phyloP scores from a whole-genome alignment of 83 land plant species.

The Picea mariana region DNA sequence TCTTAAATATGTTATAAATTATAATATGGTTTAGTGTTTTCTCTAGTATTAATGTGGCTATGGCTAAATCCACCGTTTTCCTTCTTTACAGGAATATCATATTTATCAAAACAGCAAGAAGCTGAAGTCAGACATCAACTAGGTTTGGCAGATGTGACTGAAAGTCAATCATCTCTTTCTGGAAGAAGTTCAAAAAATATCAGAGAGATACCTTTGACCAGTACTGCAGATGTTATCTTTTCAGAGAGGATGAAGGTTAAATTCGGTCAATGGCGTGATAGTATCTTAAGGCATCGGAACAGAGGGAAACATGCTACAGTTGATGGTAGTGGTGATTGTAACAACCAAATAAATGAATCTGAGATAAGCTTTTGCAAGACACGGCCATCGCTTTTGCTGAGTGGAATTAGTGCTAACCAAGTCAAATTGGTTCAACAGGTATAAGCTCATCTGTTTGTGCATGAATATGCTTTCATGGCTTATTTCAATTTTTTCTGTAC shows the following conservation, averaged over 20 bases:
- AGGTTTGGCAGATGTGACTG: conserved; percentile 22
- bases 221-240: conserved; percentile 65
- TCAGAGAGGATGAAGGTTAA: conserved; percentile 60
- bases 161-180: conserved; percentile 10
- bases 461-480: neutral
- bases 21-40: neutral
- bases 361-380: conserved; percentile 53
- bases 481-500: neutral
- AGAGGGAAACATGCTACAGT: neutral
- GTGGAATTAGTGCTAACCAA: conserved; percentile 59
- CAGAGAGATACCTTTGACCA: conserved; percentile 35
- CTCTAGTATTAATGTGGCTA: neutral
- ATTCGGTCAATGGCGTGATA: conserved; percentile 58
- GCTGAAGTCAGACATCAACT: conserved; percentile 45
- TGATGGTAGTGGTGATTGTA: conserved; percentile 23
- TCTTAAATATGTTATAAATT: neutral
- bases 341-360: conserved; percentile 22
- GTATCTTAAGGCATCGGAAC: conserved; percentile 25
- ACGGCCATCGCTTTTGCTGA: conserved; percentile 57
- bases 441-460: neutral
- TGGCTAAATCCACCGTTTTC: conserved; percentile 4
- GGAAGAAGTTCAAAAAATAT: conserved; percentile 8
- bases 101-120: conserved; percentile 89
- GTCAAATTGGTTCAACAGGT: conserved; percentile 60
- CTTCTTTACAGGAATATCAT: conserved; percentile 80